Evolutionary conservation across 2,329 filamentous ascomycete genomes (phyloP), one percentile per base, ranked within the genome.

Genomic region (Monascus ruber): DNA sequence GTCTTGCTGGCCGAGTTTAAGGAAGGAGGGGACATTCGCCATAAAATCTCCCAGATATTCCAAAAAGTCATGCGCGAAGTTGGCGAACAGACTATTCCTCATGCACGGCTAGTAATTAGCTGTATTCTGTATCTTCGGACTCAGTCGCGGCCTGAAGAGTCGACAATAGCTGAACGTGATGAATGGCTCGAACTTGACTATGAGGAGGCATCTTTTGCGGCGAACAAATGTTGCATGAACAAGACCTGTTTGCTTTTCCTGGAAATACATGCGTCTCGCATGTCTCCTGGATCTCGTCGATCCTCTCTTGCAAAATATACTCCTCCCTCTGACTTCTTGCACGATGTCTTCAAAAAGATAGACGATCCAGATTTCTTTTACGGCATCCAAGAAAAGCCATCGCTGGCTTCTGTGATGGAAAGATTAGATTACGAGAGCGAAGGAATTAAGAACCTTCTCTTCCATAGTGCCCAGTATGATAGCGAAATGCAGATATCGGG

Each of bases 361-460:
- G 88, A 95, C 54, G 93, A 99, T 53, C 89, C 88, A 1, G 91
- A 99, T 59, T 82, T 87, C 1, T 98, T 94, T 59, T 98, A 98
- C 55, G 93, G 91, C 4, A 73, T 95, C 5, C 77, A 85, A 33
- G 83, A 93, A 59, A 76, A 77, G 32, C 76, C 86, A 5, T 87
- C 79, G 41, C 65, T 98, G 10, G 70, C 75, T 10, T 85, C 82
- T 7, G 82, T 96, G 1, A 69, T 96, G 42, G 76, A 82, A 37
- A 80, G 85, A 6, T 72, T 96, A 4, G 86, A 94, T 48, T 89
- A 95, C 55, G 91, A 98, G 63, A 81, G 80, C 36, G 82, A 94
- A 49, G 88, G 88, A 0, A 71, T 80, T 37, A 94, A 93, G 55
- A 89, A 84, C 47, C 72, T 98, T 11, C 81, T 91, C 24, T 94